These are phyloP conservation scores for Fraxinus dipetala DNA, from an alignment of 305 asterid genomes.

Conservation along the genomic window DNA sequence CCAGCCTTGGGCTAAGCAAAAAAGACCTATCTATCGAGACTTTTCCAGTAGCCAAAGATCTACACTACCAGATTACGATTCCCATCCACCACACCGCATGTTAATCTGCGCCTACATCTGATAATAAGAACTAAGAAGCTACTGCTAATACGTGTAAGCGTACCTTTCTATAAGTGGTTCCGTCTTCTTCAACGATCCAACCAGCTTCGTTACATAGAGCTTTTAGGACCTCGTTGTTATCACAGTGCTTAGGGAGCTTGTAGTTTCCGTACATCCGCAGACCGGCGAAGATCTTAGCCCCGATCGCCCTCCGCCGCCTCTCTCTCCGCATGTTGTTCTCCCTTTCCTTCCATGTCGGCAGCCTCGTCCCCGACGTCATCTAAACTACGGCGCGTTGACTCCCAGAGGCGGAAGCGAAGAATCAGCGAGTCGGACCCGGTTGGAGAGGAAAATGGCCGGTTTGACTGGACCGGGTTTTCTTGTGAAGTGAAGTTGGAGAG, in stretches of 20 bases:
- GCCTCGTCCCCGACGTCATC: conserved; percentile 85
- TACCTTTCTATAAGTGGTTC: conserved; percentile 90
- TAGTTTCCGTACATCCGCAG: conserved; percentile 82
- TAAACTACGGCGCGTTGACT: conserved; percentile 22
- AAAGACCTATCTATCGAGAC: background rate
- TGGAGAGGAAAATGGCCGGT: background rate
- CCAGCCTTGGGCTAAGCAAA: background rate
- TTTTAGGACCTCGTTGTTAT: conserved; percentile 86
- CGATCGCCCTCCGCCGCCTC: conserved; percentile 93
- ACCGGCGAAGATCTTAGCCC: conserved; percentile 93
- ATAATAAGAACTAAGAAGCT: background rate
- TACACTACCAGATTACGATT: background rate
- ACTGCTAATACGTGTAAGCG: background rate
- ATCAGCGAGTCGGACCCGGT: background rate
- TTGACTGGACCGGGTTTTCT: conserved; percentile 22
- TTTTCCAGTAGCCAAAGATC: background rate
- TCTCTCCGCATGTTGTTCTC: conserved; percentile 92
- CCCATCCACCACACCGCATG: background rate
- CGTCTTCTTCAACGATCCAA: conserved; percentile 90
- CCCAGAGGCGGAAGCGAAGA: conserved; percentile 1
- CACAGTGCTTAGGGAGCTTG: conserved; percentile 93
- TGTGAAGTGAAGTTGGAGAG: conserved; percentile 3
- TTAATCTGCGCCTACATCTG: background rate
- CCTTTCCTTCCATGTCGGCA: conserved; percentile 39
- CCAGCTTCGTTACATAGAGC: conserved; percentile 96